A percentile compares a stretch with the other conserved stretches of the same genome.
phyloP scores from a whole-genome alignment of 768 basidiomycete species.

The Stropharia rugosoannulata region DNA sequence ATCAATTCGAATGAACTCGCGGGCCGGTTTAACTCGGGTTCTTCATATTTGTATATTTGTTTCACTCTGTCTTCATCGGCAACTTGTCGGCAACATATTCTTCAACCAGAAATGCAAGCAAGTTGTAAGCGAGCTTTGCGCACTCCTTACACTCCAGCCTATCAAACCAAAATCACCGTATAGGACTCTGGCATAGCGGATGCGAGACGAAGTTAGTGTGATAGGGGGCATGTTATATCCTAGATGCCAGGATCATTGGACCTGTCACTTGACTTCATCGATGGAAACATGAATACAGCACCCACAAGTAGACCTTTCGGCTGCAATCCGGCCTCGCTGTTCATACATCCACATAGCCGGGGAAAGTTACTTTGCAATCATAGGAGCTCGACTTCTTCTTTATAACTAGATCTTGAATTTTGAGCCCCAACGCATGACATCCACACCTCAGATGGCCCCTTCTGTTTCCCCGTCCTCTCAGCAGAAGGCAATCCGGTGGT shows the following conservation, averaged over 20 bases:
- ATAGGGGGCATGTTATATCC: too few species aligned
- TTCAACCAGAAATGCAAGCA: too few species aligned
- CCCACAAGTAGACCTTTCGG: slow-evolving; percentile 5
- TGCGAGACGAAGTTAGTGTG: too few species aligned
- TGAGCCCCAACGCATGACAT: background rate
- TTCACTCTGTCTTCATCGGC: too few species aligned
- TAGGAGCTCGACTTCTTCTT: background rate
- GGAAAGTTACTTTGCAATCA: slow-evolving; percentile 1
- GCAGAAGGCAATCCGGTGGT: slow-evolving; percentile 55
- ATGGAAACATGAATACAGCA: background rate
- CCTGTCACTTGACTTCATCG: background rate
- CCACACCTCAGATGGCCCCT: slow-evolving; percentile 6
- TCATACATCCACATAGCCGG: slow-evolving; percentile 9
- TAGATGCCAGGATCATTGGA: background rate
- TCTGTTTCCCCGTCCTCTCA: slow-evolving; percentile 10
- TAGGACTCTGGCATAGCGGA: too few species aligned
- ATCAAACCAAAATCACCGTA: too few species aligned
- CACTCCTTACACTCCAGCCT: too few species aligned
- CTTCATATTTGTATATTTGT: too few species aligned
- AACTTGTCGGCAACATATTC: too few species aligned
- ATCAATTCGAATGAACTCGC: too few species aligned
- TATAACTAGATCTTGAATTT: background rate
- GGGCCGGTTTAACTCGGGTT: too few species aligned
- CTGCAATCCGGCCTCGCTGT: slow-evolving; percentile 13
- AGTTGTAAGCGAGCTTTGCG: too few species aligned